A percentile compares a stretch with the other conserved stretches of the same genome.
Evolutionary conservation across 495 filamentous ascomycete genomes (phyloP).

Genomic region (Penicillium atrosanguineum): DNA sequence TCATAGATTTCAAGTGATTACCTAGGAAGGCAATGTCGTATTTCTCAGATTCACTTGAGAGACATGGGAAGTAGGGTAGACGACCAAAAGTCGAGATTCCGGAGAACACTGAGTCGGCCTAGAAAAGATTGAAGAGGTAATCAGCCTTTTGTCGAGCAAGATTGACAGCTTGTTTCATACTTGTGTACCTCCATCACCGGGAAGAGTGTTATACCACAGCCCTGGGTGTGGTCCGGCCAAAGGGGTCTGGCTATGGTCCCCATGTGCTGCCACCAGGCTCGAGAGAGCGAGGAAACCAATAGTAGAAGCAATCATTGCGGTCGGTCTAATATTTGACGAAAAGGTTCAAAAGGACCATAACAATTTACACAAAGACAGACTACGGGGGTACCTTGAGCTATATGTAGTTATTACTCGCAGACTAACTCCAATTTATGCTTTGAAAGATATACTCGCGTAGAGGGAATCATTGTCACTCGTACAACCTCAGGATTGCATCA

Average conservation of each 20-base stretch:
- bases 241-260: slow-evolving; percentile 51
- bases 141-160: background rate
- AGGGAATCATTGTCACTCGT: background rate
- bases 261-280: slow-evolving; percentile 47
- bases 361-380: background rate
- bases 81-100: slow-evolving; percentile 77
- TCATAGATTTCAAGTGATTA: slow-evolving; percentile 12
- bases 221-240: slow-evolving; percentile 56
- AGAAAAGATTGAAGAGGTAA: background rate
- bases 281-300: slow-evolving; percentile 29
- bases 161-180: slow-evolving; percentile 25
- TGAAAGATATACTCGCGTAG: background rate
- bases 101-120: slow-evolving; percentile 72
- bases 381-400: background rate
- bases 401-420: background rate
- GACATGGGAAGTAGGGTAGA: slow-evolving; percentile 73
- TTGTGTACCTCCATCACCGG: slow-evolving; percentile 67
- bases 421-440: background rate
- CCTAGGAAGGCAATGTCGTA: slow-evolving; percentile 85
- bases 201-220: slow-evolving; percentile 63
- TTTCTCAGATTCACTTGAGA: slow-evolving; percentile 63
- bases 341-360: background rate
- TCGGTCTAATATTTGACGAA: background rate
- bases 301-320: slow-evolving; percentile 18
- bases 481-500: background rate